Base-by-base conservation (phyloP, 2,329 filamentous ascomycete species). In the Dactylellina cionopaga region DNA sequence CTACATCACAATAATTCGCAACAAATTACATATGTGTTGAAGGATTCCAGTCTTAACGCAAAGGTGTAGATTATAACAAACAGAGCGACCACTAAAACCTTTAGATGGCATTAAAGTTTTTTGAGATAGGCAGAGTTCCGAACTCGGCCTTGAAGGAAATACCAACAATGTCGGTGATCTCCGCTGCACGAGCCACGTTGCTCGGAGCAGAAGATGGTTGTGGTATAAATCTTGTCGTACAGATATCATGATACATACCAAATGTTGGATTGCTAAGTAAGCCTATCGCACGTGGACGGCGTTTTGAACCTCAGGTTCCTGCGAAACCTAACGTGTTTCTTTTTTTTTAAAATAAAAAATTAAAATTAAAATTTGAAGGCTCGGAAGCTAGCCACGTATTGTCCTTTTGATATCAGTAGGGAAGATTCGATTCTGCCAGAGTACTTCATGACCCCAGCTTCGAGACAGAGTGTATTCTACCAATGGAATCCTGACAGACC, bases 401-500 rank as follows among this genome's bases (percentile, higher is more conserved):
- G n/a, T n/a, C n/a, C n/a, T n/a, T n/a, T n/a, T n/a, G n/a, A n/a
- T n/a, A n/a, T n/a, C n/a, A n/a, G n/a, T n/a, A n/a, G n/a, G n/a
- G n/a, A n/a, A n/a, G n/a, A n/a, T n/a, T n/a, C n/a, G n/a, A n/a
- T n/a, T n/a, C n/a, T n/a, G n/a, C n/a, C n/a, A n/a, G n/a, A n/a
- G n/a, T 22, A 17, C 19, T 27, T 17, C 22, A 58, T 13, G 27
- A n/a, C 19, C 43, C 15, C 25, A 9, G 7, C 44, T 33, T 47
- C 27, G 44, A 43, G 19, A 49, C 1, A 43, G 46, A 54, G 46
- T 46, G 56, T 17, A 71, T 51, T 25, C 49, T 63, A 13, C 65
- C 65, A 24, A 17, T 58, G 24, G 49, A 71, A 60, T 65, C 59
- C 44, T 60, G 59, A 47, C 44, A 71, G 33, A 59, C 13, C 4